Percentiles rank a stretch among this genome's conserved stretches.
Evolutionary conservation across 2,329 filamentous ascomycete species (phyloP).

Genomic region (Monosporascus ibericus): DNA sequence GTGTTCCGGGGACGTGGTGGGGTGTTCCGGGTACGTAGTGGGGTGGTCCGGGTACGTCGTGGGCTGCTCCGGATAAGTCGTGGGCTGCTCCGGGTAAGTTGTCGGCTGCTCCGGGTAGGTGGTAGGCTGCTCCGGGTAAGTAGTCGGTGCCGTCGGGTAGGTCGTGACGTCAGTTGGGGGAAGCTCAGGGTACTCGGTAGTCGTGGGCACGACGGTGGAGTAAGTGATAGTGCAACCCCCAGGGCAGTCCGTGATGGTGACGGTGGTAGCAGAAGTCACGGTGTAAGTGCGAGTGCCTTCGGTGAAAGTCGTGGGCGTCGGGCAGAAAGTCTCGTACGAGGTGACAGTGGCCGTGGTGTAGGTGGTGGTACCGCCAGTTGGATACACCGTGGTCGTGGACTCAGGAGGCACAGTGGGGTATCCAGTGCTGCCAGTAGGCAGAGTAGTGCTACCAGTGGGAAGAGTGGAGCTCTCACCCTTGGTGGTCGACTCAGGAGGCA

Average conservation of each 20-base stretch:
- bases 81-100: no score
- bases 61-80: no score
- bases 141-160: not conserved
- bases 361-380: no score
- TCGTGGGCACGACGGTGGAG: not conserved
- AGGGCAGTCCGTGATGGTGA: not conserved
- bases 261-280: not conserved
- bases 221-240: not conserved
- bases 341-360: not conserved
- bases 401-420: not conserved
- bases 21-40: not conserved
- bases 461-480: not conserved
- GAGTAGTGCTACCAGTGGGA: not conserved
- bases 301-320: not conserved
- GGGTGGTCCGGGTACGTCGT: no score
- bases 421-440: not conserved
- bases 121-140: not conserved
- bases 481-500: not conserved
- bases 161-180: no score
- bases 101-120: no score
- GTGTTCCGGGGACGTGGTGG: no score
- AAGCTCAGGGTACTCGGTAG: no score
- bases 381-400: no score
- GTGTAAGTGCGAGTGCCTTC: not conserved
- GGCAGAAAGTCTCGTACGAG: not conserved